Evolutionary conservation across 1,284 basidiomycete species (phyloP).

Genomic region (Trametes hirsuta): DNA sequence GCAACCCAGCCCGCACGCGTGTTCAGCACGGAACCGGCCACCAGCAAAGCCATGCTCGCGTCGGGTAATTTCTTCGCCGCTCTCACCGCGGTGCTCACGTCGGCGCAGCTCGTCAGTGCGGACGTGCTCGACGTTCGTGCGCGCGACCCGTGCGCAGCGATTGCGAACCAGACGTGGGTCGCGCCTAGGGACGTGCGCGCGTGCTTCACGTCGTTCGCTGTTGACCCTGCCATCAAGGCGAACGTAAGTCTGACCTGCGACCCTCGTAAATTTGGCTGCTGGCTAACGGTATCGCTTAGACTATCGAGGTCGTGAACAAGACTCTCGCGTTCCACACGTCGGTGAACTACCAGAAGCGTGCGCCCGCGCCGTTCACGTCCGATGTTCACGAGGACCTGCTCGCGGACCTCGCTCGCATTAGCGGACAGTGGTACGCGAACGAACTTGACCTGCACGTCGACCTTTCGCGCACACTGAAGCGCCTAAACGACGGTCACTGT

Average conservation of each 20-base stretch:
- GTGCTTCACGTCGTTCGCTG: conserved; percentile 51
- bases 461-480: conserved; percentile 54
- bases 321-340: conserved; percentile 64
- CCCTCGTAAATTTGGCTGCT: not conserved
- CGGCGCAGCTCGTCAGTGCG: conserved; percentile 12
- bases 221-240: conserved; percentile 46
- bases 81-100: conserved; percentile 13
- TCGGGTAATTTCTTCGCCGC: conserved; percentile 17
- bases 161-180: conserved; percentile 57
- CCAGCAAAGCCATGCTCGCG: conserved; percentile 13
- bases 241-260: conserved; percentile 42
- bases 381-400: conserved; percentile 61
- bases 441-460: conserved; percentile 61
- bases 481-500: conserved; percentile 62
- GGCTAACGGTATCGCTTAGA: conserved; percentile 30
- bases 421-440: conserved; percentile 44
- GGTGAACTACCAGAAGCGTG: conserved; percentile 57
- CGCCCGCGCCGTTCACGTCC: conserved; percentile 54
- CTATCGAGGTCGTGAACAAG: conserved; percentile 60
- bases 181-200: conserved; percentile 52
- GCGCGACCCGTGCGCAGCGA: conserved; percentile 51
- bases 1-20: not conserved
- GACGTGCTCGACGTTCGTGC: conserved; percentile 15
- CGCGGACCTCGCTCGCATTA: conserved; percentile 53
- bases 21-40: not conserved